Base-by-base conservation (phyloP, 2,329 filamentous ascomycete genomes). In the Aspergillus fischeri region DNA sequence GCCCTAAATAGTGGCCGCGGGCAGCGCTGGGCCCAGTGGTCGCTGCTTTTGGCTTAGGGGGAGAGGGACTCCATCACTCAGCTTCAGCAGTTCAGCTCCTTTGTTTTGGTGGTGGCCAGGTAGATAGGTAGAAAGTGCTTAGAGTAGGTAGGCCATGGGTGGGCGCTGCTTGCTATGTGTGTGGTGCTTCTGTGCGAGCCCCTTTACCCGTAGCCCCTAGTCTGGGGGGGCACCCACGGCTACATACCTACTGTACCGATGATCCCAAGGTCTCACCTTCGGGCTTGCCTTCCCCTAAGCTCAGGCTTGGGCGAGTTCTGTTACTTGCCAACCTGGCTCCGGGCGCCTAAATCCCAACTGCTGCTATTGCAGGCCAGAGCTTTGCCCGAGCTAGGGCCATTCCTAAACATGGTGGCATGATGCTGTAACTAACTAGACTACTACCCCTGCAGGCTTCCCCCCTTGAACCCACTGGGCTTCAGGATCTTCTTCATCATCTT, bases 31-130 rank as follows among this genome's bases (percentile, higher is more conserved):
- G 32, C 32, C 29, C 53, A 35, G 56, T 48, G 32, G 38, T 57
- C 58, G 54, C 59, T 61, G 60, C 55, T 65, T 65, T 64, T 51
- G 62, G 62, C 54, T 53, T 63, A 63, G 62, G 58, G 52, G 51
- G 25, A 29, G 28, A 29, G 52, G 51, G 25, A 29, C 10, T 11
- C 28, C 10, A 29, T 29, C 28, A 10, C 9, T 29, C 28, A 25
- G 21, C 44, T 47, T 47, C 21, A 47, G 38, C 44, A 29, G n/a
- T 32, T 50, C 48, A 32, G 48, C 24, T 20, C 11, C 27, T 29
- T 6, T 17, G 48, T 17, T 11, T 10, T 49, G 25, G 25, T 27
- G 25, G 17, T 20, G 8, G 38, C 38, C 20, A 3, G 38, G n/a
- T 9, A 29, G 25, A 27, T 1, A 10, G 28, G 27, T 28, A n/a